A percentile compares a stretch with the other conserved stretches of the same genome.
Conservation (phyloP, 202 grass and related monocot genomes). For the Zoysia matrella region DNA sequence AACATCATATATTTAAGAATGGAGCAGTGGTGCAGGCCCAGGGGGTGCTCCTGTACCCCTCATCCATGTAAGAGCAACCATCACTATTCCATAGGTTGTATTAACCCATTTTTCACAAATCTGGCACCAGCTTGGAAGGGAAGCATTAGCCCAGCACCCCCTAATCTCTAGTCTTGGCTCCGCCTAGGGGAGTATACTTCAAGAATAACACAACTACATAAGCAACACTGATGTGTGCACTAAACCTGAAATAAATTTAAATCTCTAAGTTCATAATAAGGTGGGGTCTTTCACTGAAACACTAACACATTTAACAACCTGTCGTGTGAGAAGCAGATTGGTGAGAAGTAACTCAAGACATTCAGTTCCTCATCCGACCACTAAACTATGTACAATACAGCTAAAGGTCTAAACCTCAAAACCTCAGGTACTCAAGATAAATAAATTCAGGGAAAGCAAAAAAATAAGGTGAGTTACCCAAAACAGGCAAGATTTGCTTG, state of each 20-base stretch:
- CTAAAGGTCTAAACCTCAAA: conserved; percentile 33
- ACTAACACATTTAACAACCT: not conserved
- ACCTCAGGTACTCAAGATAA: not conserved
- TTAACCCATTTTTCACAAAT: too few relatives aligned
- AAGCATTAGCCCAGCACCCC: too few relatives aligned
- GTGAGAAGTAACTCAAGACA: not conserved
- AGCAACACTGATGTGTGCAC: conserved; percentile 14
- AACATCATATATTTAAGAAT: too few relatives aligned
- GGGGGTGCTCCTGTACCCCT: too few relatives aligned
- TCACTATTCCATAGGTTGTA: too few relatives aligned
- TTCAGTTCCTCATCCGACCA: not conserved
- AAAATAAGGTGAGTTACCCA: conserved; percentile 52
- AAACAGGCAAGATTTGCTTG: conserved; percentile 86
- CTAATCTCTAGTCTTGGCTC: too few relatives aligned
- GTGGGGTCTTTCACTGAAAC: not conserved
- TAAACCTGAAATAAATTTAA: not conserved
- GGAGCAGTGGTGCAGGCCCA: too few relatives aligned
- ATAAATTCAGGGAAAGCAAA: conserved; percentile 11
- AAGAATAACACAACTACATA: conserved; percentile 16
- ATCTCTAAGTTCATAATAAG: conserved; percentile 3
- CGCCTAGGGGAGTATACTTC: too few relatives aligned
- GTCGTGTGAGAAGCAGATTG: too few relatives aligned
- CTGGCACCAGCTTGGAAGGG: too few relatives aligned
- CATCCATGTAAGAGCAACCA: too few relatives aligned
- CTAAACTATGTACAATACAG: conserved; percentile 17